Conservation (phyloP, 805 yeast genomes). For the Diddensiella transvaalensis region DNA sequence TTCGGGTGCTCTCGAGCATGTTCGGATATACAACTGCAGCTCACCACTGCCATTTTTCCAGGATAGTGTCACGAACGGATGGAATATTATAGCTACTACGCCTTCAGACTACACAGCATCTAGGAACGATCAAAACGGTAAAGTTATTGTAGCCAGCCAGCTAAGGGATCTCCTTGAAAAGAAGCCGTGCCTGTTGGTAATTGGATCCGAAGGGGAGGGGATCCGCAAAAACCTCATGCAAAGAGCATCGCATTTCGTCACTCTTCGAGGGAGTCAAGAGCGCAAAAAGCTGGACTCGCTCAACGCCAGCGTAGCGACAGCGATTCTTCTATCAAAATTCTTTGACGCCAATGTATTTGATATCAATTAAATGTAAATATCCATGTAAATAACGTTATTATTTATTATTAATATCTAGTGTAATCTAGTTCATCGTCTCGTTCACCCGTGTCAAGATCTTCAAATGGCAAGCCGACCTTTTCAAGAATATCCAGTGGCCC, state of each 20-base stretch:
- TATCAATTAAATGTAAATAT: not conserved
- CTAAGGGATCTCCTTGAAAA: conserved; percentile 42
- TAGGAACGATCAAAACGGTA: conserved; percentile 28
- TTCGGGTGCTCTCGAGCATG: conserved; percentile 77
- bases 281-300: conserved; percentile 59
- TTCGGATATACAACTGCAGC: conserved; percentile 56
- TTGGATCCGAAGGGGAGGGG: conserved; percentile 87
- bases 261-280: conserved; percentile 19
- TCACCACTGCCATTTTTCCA: conserved; percentile 64
- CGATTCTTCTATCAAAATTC: conserved; percentile 47
- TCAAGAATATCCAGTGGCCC: conserved; percentile 46
- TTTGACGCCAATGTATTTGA: conserved; percentile 18
- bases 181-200: conserved; percentile 63
- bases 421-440: conserved; percentile 18
- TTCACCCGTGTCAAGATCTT: conserved; percentile 24
- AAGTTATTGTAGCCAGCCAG: conserved; percentile 40
- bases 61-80: conserved; percentile 51
- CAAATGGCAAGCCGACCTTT: conserved; percentile 59
- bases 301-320: conserved; percentile 88
- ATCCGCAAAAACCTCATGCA: conserved; percentile 62
- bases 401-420: conserved; percentile 13
- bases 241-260: conserved; percentile 30
- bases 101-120: conserved; percentile 13
- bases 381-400: not conserved
- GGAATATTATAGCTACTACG: conserved; percentile 66